Conservation (phyloP, 495 filamentous ascomycete species). For the Aspergillus taichungensis region DNA sequence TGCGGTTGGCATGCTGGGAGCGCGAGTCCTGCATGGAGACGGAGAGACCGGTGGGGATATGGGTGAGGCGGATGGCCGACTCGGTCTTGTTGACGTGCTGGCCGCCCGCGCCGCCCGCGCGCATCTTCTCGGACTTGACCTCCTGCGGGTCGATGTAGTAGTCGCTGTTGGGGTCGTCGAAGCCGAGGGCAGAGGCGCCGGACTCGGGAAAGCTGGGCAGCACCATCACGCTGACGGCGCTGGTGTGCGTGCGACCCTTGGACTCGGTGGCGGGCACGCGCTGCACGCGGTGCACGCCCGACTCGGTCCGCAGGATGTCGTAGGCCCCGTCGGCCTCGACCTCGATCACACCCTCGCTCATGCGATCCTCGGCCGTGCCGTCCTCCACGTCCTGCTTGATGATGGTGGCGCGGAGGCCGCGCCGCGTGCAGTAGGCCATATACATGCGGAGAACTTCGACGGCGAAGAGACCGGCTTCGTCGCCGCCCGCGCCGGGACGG, state of each 20-base stretch:
- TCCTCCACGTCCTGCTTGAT: slow-evolving; percentile 50
- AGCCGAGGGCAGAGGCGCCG: slow-evolving; percentile 46
- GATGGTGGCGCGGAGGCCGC: slow-evolving; percentile 49
- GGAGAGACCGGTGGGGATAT: slow-evolving; percentile 75
- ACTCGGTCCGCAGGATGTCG: slow-evolving; percentile 69
- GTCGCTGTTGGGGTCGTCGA: slow-evolving; percentile 77
- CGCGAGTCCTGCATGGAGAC: slow-evolving; percentile 89
- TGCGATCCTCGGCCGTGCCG: slow-evolving; percentile 47
- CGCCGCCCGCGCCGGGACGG: slow-evolving; percentile 85
- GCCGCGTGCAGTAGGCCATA: slow-evolving; percentile 58
- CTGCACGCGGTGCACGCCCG: slow-evolving; percentile 92
- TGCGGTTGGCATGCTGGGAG: slow-evolving; percentile 83
- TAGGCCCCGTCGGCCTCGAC: slow-evolving; percentile 72
- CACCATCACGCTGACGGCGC: slow-evolving; percentile 83
- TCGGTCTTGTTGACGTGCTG: slow-evolving; percentile 99
- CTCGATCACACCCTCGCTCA: slow-evolving; percentile 82
- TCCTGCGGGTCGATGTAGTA: slow-evolving; percentile 84
- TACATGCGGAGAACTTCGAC: slow-evolving; percentile 88
- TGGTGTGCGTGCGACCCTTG: slow-evolving; percentile 86
- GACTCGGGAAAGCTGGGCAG: slow-evolving; percentile 71
- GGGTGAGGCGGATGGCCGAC: slow-evolving; percentile 86
- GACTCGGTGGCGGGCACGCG: slow-evolving; percentile 83
- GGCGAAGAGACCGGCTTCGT: slow-evolving; percentile 84
- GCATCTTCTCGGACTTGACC: slow-evolving; percentile 82
- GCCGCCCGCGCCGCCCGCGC: slow-evolving; percentile 82